Conservation (phyloP, 306 rosid species). For the Prosopis cineraria region DNA sequence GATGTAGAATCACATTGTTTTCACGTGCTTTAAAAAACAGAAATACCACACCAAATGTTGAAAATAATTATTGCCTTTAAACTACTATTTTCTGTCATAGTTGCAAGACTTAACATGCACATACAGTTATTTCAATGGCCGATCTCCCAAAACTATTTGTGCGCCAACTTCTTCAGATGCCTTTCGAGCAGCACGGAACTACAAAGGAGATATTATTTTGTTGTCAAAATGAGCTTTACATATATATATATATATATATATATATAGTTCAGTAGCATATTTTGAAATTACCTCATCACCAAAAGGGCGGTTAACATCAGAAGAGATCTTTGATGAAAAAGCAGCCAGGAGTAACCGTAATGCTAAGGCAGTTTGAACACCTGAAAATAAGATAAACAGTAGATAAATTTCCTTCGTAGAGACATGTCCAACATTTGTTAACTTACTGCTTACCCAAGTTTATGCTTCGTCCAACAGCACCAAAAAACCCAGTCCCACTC, state of each 20-base stretch:
- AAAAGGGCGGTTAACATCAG: slow-evolving; percentile 78
- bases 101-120: slow-evolving; percentile 36
- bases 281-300: slow-evolving; percentile 75
- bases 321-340: slow-evolving; percentile 82
- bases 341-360: slow-evolving; percentile 79
- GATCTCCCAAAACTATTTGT: slow-evolving; percentile 88
- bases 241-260: too few species aligned
- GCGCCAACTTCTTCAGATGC: slow-evolving; percentile 87
- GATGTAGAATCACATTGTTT: neutral
- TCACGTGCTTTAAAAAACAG: neutral
- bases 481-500: slow-evolving; percentile 83
- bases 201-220: slow-evolving; percentile 15
- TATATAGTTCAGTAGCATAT: neutral
- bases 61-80: neutral
- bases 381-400: slow-evolving; percentile 47
- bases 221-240: neutral
- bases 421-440: neutral
- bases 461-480: slow-evolving; percentile 87
- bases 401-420: neutral
- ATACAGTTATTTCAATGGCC: slow-evolving; percentile 95
- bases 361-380: slow-evolving; percentile 92
- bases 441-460: slow-evolving; percentile 76
- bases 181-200: slow-evolving; percentile 91
- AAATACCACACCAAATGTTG: slow-evolving; percentile 8
- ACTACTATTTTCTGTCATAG: neutral